Base-by-base conservation (phyloP, 2,329 filamentous ascomycete genomes). In the Apiospora phragmitis region DNA sequence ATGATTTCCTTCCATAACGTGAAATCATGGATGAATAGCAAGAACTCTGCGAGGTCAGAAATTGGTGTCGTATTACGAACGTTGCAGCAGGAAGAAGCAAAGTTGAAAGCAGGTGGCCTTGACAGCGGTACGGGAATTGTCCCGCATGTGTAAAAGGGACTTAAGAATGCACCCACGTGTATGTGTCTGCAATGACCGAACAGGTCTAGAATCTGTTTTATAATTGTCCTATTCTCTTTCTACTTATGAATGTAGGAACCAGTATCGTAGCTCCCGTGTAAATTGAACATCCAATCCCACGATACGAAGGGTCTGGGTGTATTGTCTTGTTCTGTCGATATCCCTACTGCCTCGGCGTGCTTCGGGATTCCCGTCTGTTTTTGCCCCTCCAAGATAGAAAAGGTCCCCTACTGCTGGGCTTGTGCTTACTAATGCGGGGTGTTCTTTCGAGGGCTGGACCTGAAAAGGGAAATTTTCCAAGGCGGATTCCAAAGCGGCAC, bases 351-450 rank as follows among this genome's bases (percentile, higher is more conserved):
- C 51, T 59, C 51, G 51, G 51, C 2, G 29, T 59, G 29, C 9
- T 4, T 59, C 51, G 51, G 51, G 51, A 59, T 59, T 59, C 29
- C 51, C 51, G 51, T 21, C 5, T 21, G 51, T 35, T 59, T 59
- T 35, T 59, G 51, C 51, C 51, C 51, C 51, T 59, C 49, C 49
- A 51, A 26, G 3, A 51, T 35, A 9, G 32, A 62, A 38, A 38
- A n/a, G 29, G 55, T 38, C 55, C 55, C 55, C 55, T 62, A 35
- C 14, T 59, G 51, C 24, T 35, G 11, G 38, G 6, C 38, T 41
- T 41, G 38, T 8, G 65, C 65, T 67, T 47, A 67, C 42, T 67
- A 67, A 67, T 67, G 65, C 65, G 65, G 65, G 65, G 42, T 67
- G 24, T 67, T 59, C 29, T 59, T 11, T n/a, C 9, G 32, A 9